Conservation (phyloP, 148 eudicot genomes). For the Selenicereus undatus region DNA sequence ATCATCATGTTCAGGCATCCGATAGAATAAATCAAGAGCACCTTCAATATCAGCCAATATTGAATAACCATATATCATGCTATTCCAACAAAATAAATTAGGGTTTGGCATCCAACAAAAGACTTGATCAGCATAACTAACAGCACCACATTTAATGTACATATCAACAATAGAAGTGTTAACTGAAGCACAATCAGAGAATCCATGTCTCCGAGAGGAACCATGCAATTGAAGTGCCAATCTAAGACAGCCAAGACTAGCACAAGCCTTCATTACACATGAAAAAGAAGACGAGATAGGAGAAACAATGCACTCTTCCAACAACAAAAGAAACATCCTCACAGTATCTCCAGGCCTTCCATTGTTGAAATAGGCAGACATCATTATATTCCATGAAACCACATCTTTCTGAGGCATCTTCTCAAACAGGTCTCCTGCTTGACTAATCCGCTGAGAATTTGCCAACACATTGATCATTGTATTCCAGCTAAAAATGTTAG, state of each 20-base stretch:
- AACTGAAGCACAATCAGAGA: slow-evolving; percentile 20
- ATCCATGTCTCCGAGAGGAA: slow-evolving; percentile 27
- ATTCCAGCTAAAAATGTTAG: slow-evolving; percentile 33
- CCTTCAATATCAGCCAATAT: slow-evolving; percentile 19
- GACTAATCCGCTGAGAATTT: slow-evolving; percentile 10
- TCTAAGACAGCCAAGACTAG: slow-evolving; percentile 22
- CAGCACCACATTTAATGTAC: slow-evolving; percentile 34
- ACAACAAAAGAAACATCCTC: slow-evolving; percentile 25
- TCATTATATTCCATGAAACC: slow-evolving; percentile 40
- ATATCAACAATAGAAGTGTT: slow-evolving; percentile 35
- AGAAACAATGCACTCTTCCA: slow-evolving; percentile 12
- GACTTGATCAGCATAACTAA: slow-evolving; percentile 29
- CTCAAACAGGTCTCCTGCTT: slow-evolving; percentile 36
- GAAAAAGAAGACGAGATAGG: slow-evolving; percentile 28
- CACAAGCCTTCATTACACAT: slow-evolving; percentile 43
- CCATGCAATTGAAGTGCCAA: slow-evolving; percentile 38
- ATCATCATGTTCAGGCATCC: slow-evolving; percentile 30
- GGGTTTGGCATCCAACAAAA: slow-evolving; percentile 24
- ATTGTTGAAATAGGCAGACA: slow-evolving; percentile 34
- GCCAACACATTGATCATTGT: slow-evolving; percentile 29
- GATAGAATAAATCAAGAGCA: slow-evolving; percentile 32
- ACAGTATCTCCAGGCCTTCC: slow-evolving; percentile 23
- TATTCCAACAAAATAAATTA: slow-evolving; percentile 39
- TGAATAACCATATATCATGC: slow-evolving; percentile 39
- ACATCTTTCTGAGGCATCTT: slow-evolving; percentile 39